Evolutionary conservation across 495 filamentous ascomycete genomes (phyloP), one percentile per base, ranked within the genome.

Genomic region (Penicillium turbatum): DNA sequence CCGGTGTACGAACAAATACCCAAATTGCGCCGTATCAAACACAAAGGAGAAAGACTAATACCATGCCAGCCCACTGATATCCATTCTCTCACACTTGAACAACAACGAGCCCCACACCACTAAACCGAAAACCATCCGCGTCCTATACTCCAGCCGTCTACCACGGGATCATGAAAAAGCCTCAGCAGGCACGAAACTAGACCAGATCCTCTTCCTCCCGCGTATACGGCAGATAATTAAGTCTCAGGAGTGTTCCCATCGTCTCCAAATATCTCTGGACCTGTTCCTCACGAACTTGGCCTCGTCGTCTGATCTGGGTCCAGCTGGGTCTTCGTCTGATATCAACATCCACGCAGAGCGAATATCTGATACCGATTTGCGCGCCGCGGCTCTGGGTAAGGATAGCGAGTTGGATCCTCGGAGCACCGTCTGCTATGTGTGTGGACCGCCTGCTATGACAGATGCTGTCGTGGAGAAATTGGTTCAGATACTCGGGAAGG

Each of bases 401-500:
- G 69, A 71, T 24, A 59, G 53, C 0, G 47, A 52, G 3, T 50
- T 61, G 4, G 71, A 79, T 41, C 74, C 80, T 31, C 52, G 64
- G 6, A 55, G 68, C 0, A 79, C 83, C 2, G 82, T 89, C 0
- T 83, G 80, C 34, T 96, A 92, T 63, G 76, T 96, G 0, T 95
- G 90, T 63, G 89, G 90, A 6, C 84, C 88, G 13, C 86, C 86
- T 15, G 48, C 49, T 8, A 93, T 95, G 89, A 92, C 87, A 3
- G 90, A 95, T 68, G 79, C 85, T 50, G 79, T 90, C 55, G 87
- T 92, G 0, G 73, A 73, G n/a, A 69, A 71, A 13, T 63, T 83
- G 2, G 59, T 66, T 3, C 56, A 54, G 1, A 73, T 81, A 15
- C 63, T 83, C 24, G 82, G 78, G 5, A 80, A 87, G 10, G 48